Evolutionary conservation across 305 asterid genomes (phyloP).

Genomic region (Fraxinus floribunda): DNA sequence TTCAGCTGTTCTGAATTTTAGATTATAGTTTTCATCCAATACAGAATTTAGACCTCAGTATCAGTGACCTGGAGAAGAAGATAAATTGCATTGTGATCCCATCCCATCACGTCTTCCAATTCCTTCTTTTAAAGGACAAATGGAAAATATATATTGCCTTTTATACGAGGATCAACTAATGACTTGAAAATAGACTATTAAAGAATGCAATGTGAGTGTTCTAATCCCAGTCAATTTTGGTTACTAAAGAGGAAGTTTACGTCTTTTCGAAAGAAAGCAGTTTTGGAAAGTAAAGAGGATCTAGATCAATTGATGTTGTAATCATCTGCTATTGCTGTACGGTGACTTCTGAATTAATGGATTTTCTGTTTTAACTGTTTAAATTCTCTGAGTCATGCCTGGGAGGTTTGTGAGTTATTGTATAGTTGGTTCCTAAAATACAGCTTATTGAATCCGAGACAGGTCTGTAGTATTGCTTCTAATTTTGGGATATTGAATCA

Average conservation of each 20-base stretch:
- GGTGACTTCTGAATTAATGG: not conserved
- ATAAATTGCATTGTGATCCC: not conserved
- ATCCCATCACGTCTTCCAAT: not conserved
- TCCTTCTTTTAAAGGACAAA: not conserved
- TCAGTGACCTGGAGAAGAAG: not conserved
- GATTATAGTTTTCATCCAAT: not conserved
- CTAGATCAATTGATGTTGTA: not conserved
- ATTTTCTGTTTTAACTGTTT: not conserved
- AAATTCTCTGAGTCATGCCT: not conserved
- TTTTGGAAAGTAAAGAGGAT: not conserved
- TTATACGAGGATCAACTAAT: not conserved
- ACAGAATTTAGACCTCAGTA: not conserved
- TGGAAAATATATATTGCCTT: not conserved
- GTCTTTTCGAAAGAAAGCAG: not conserved
- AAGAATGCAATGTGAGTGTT: not conserved
- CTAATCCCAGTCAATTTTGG: not conserved
- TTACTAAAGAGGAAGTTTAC: not conserved
- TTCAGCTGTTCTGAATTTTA: not conserved
- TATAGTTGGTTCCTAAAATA: not conserved
- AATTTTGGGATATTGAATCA: not conserved
- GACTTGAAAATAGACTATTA: not conserved
- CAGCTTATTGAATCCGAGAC: not conserved
- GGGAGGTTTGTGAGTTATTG: not conserved
- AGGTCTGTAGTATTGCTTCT: not conserved
- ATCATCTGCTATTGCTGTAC: not conserved